Conservation (phyloP, 1,284 basidiomycete genomes). For the Leccinum brunneo-olivaceum region DNA sequence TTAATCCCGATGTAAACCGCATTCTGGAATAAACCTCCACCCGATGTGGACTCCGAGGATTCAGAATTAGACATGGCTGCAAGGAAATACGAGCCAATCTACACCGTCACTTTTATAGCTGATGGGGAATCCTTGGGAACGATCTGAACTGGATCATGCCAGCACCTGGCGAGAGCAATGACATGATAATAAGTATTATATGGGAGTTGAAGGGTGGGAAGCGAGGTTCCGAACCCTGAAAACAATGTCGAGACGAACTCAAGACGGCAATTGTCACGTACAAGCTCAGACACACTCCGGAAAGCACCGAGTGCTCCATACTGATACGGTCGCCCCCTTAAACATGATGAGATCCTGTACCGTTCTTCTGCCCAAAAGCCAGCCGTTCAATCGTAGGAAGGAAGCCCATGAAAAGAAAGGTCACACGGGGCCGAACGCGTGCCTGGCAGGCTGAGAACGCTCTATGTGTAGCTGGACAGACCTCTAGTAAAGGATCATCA, state of each 20-base stretch:
- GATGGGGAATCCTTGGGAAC: too few species aligned
- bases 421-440: not conserved
- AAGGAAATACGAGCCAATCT: too few species aligned
- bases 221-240: not conserved
- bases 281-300: not conserved
- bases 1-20: slow-evolving; percentile 18
- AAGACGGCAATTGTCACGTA: slow-evolving; percentile 1
- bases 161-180: not conserved
- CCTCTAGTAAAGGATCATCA: slow-evolving; percentile 1
- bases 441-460: not conserved
- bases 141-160: not conserved
- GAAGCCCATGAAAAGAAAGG: not conserved
- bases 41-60: too few species aligned
- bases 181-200: not conserved
- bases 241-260: not conserved
- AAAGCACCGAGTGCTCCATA: not conserved
- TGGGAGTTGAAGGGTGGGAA: not conserved
- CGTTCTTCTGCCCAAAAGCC: not conserved
- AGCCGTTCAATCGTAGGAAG: not conserved
- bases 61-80: not conserved
- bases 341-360: not conserved
- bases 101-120: too few species aligned
- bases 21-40: slow-evolving; percentile 9
- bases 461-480: too few species aligned
- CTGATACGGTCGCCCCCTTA: not conserved